Base-by-base conservation (phyloP, 371 early-diverging fungal genomes). In the Saksenaea vasiformis region DNA sequence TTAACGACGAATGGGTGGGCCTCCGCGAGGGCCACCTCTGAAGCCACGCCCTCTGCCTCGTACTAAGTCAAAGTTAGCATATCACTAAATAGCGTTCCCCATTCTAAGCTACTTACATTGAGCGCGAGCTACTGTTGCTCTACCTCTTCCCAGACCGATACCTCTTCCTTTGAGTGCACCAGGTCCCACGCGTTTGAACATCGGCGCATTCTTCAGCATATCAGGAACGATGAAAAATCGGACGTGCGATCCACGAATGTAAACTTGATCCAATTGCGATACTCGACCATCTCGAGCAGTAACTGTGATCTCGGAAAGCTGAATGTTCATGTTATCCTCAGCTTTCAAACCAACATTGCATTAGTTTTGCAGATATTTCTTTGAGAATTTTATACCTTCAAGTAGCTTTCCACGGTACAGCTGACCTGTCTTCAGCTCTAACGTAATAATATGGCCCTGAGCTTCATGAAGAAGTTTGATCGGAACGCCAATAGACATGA, bases 251-350 rank as follows among this genome's bases (percentile, higher is more conserved):
- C 99, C 99, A 63, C 99, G 92, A 74, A 98, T 90, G 68, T 94
- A 97, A 43, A 96, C 95, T 78, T 96, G 97, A 76, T 97, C 96
- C 72, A 97, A 83, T 67, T 95, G 93, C 60, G 90, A 83, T 54
- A 92, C 89, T 64, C 92, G 87, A 35, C 98, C 98, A 75, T 97
- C 96, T 53, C 96, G 89, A 64, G 87, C 89, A 3, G 97, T 96
- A 44, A 95, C 92, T 36, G 92, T 93, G 64, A 98, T 94, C 66
- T 96, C 94, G 69, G 82, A 86, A 66, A 99, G 83, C 79, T 96
- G 96, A 53, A 96, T 89, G 76, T 99, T 99, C 98, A 99, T 98
- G 80, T 95, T 97, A 79, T 99, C 99, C 77, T 99, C 99, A 66
- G 95, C 93, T 92, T 72, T 51, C 39, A 63, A 24, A 58, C 15